These are phyloP conservation scores for Annulohypoxylon nitens DNA, from an alignment of 495 filamentous ascomycete species.

Conservation along the genomic window DNA sequence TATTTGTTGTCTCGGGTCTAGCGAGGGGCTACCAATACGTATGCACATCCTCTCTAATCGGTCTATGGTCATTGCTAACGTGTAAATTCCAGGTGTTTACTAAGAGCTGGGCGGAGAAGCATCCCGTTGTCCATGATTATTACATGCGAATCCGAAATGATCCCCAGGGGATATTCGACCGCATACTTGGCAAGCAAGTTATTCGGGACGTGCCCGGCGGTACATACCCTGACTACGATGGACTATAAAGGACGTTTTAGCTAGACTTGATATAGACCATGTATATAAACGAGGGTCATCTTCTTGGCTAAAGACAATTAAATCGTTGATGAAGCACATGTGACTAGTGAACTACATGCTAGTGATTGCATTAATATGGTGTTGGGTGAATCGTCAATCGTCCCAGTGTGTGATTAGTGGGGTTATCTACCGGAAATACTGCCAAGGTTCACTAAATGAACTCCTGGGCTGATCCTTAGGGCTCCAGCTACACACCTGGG, in stretches of 20 bases:
- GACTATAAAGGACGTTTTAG: background rate
- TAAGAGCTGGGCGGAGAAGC: constrained; percentile 4
- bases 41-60: background rate
- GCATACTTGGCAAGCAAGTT: constrained; percentile 6
- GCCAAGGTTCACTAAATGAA: no score
- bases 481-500: no score
- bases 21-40: constrained; percentile 11
- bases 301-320: no score
- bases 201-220: constrained; percentile 4
- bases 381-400: no score
- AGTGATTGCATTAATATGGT: no score
- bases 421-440: no score
- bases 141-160: constrained; percentile 9
- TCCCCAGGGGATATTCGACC: background rate
- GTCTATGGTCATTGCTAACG: background rate
- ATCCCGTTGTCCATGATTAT: constrained; percentile 1
- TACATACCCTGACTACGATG: constrained; percentile 9
- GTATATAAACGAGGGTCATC: no score
- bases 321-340: no score
- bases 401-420: no score
- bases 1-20: constrained; percentile 5
- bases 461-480: no score
- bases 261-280: no score
- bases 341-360: no score
- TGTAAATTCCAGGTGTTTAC: background rate